Percentiles rank a stretch among this genome's conserved stretches.
Evolutionary conservation across 2,329 filamentous ascomycete species (phyloP).

Genomic region (Colletotrichum higginsianum): DNA sequence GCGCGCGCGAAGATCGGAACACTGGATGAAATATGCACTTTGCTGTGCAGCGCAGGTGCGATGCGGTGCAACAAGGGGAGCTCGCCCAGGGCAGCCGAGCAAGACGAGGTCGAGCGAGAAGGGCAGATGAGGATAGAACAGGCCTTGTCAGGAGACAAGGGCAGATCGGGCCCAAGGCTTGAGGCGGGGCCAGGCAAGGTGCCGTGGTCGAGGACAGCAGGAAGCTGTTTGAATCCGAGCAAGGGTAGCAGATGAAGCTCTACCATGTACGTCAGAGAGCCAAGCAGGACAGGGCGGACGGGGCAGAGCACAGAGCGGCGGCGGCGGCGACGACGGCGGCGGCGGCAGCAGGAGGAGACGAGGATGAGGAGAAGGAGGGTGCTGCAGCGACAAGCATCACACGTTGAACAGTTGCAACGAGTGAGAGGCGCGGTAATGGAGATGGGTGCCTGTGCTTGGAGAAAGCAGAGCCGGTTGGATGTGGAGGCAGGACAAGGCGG

Average conservation of each 20-base stretch:
- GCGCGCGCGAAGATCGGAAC: conserved; percentile 33
- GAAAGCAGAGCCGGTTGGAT: conserved; percentile 27
- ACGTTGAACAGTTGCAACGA: conserved; percentile 17
- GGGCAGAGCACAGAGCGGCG: conserved; percentile 24
- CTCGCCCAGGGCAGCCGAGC: conserved; percentile 30
- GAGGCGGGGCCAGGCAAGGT: conserved; percentile 40
- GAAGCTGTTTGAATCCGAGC: conserved; percentile 40
- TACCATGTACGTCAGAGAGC: conserved; percentile 40
- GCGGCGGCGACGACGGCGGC: conserved; percentile 4
- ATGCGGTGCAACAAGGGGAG: conserved; percentile 8
- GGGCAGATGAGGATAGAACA: conserved; percentile 26
- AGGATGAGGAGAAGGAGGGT: conserved; percentile 4
- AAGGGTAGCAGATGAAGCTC: conserved; percentile 41
- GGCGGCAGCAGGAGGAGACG: background rate
- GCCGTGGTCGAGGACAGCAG: conserved; percentile 38
- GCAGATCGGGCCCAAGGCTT: conserved; percentile 33
- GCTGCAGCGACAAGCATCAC: conserved; percentile 13
- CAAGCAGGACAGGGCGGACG: conserved; percentile 39
- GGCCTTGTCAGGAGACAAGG: conserved; percentile 34
- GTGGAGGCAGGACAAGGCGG: conserved; percentile 23
- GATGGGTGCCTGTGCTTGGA: conserved; percentile 18
- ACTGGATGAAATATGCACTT: conserved; percentile 36
- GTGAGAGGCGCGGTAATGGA: conserved; percentile 17
- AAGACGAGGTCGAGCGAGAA: conserved; percentile 28
- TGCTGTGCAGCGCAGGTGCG: conserved; percentile 7